Conservation (phyloP, 495 filamentous ascomycete species). For the Penicillium nucicola region DNA sequence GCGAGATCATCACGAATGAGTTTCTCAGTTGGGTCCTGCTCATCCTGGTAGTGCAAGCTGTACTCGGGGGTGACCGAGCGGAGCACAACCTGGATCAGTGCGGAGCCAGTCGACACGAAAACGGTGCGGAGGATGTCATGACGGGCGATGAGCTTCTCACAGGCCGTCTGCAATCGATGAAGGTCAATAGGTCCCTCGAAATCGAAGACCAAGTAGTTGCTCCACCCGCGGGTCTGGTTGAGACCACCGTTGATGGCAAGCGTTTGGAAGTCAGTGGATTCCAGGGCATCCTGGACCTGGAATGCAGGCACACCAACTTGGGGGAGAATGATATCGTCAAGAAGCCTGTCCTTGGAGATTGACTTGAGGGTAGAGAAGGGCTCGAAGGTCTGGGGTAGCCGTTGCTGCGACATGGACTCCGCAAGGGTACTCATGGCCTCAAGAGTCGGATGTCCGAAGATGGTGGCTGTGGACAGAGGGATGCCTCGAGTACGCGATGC, state of each 20-base stretch:
- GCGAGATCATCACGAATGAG: slow-evolving; percentile 36
- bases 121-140: slow-evolving; percentile 47
- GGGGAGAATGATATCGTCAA: slow-evolving; percentile 9
- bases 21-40: slow-evolving; percentile 34
- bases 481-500: slow-evolving; percentile 21
- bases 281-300: slow-evolving; percentile 7
- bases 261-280: slow-evolving; percentile 15
- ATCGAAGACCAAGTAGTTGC: slow-evolving; percentile 15
- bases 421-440: slow-evolving; percentile 18
- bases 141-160: slow-evolving; percentile 38
- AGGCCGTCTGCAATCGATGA: slow-evolving; percentile 29
- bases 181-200: slow-evolving; percentile 9
- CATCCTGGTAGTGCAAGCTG: slow-evolving; percentile 9
- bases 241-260: slow-evolving; percentile 12
- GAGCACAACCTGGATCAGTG: slow-evolving; percentile 43
- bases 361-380: slow-evolving; percentile 24
- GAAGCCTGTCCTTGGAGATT: slow-evolving; percentile 16
- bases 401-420: slow-evolving; percentile 9
- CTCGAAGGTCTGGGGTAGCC: slow-evolving; percentile 7
- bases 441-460: slow-evolving; percentile 32
- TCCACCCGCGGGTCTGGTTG: slow-evolving; percentile 10
- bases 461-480: slow-evolving; percentile 18
- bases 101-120: slow-evolving; percentile 39
- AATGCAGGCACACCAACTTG: slow-evolving; percentile 1
- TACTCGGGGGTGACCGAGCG: slow-evolving; percentile 12